These are phyloP conservation scores for Wickerhamiella siamensis DNA, from an alignment of 805 yeast species.

Conservation along the genomic window DNA sequence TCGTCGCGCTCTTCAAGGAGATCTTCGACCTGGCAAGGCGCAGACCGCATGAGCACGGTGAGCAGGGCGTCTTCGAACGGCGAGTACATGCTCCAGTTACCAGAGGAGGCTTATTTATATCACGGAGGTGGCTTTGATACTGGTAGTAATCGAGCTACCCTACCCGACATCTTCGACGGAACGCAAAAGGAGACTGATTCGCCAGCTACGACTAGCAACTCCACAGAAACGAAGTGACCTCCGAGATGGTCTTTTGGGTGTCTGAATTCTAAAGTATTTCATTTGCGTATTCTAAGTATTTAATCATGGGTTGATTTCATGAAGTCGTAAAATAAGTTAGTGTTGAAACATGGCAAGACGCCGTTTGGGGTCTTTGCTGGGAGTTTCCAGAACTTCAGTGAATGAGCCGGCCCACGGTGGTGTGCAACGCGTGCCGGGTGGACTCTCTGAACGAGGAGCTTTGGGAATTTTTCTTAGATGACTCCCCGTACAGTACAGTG, in stretches of 20 bases:
- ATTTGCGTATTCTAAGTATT: too few species aligned
- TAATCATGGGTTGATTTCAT: not conserved
- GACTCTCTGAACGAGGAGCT: too few species aligned
- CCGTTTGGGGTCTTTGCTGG: too few species aligned
- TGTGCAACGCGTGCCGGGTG: too few species aligned
- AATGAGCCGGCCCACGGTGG: too few species aligned
- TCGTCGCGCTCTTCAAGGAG: not conserved
- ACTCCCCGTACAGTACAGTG: not conserved
- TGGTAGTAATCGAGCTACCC: slow-evolving; percentile 14
- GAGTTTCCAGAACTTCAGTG: too few species aligned
- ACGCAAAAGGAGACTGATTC: too few species aligned
- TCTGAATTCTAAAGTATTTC: too few species aligned
- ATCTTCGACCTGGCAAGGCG: not conserved
- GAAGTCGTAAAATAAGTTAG: not conserved
- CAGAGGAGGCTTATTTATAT: slow-evolving; percentile 16
- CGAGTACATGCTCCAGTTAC: slow-evolving; percentile 14
- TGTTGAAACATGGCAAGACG: not conserved
- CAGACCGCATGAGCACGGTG: not conserved
- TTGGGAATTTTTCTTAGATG: not conserved
- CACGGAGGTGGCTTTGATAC: slow-evolving; percentile 4
- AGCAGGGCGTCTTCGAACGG: slow-evolving; percentile 12
- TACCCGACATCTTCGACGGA: too few species aligned
- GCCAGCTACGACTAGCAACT: too few species aligned
- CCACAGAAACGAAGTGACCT: too few species aligned
- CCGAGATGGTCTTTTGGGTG: too few species aligned